Conservation (phyloP, 169 alveolate species). For the Eimeria sp. region DNA sequence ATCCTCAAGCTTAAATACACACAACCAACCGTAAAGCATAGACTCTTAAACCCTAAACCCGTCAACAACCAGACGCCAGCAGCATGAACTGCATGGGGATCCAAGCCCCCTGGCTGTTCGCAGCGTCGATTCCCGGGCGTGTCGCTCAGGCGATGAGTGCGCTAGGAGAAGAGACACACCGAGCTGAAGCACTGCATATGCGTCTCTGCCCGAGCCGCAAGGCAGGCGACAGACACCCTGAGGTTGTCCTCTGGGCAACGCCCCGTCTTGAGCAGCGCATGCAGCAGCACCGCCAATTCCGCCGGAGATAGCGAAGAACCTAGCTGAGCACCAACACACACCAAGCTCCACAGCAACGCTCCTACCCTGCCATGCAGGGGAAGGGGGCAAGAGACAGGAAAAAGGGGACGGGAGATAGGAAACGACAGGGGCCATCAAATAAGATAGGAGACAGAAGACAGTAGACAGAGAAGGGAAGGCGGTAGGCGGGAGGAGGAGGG, state of each 20-base stretch:
- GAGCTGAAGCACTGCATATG: background rate
- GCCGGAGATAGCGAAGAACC: background rate
- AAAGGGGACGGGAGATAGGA: background rate
- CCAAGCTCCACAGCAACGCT: background rate
- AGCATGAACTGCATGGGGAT: no score
- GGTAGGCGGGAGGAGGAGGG: background rate
- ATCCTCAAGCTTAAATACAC: background rate
- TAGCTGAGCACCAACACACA: background rate
- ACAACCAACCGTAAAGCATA: background rate
- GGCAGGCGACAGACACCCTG: background rate
- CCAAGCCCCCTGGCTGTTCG: no score
- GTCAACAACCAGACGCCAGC: no score
- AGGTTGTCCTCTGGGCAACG: background rate
- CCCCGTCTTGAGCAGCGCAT: background rate
- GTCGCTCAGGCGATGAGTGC: no score
- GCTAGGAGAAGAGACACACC: background rate
- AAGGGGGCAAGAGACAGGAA: background rate
- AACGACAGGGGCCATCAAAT: background rate
- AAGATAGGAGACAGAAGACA: background rate
- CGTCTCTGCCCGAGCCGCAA: background rate
- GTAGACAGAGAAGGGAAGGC: background rate
- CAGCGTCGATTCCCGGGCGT: no score
- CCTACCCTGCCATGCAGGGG: background rate
- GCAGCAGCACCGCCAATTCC: conserved; percentile 20
- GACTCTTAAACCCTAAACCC: conserved; percentile 29